Percentiles rank a stretch among this genome's conserved stretches.
These are phyloP conservation scores for Fomitiporia mediterranea DNA, from an alignment of 1,284 basidiomycete genomes.

Conservation along the genomic window DNA sequence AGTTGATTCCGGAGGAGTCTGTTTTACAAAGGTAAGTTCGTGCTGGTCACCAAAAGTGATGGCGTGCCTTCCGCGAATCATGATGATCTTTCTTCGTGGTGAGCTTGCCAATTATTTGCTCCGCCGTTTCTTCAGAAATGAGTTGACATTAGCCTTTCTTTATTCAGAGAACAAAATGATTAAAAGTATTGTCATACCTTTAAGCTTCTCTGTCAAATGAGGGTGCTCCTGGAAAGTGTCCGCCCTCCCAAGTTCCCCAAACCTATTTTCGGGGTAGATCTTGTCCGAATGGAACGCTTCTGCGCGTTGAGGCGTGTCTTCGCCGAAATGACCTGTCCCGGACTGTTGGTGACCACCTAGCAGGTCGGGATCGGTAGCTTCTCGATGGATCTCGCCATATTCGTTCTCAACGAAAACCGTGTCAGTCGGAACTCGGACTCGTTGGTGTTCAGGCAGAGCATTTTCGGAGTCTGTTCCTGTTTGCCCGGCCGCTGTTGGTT, in stretches of 20 bases:
- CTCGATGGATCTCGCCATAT: conserved; percentile 11
- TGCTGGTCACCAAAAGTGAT: no score
- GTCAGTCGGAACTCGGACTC: not conserved
- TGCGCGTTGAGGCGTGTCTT: conserved; percentile 9
- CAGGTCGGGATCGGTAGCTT: conserved; percentile 6
- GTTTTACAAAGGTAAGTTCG: no score
- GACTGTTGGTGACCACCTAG: not conserved
- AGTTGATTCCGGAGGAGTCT: no score
- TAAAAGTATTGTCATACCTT: not conserved
- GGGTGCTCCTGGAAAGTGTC: conserved; percentile 8
- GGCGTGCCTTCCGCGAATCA: conserved; percentile 13
- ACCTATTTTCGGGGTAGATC: conserved; percentile 18
- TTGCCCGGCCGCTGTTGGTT: not conserved
- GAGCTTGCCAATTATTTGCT: conserved; percentile 17
- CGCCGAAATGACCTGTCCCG: not conserved
- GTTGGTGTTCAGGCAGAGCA: not conserved
- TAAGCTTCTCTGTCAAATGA: conserved; percentile 8
- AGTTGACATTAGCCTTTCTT: not conserved
- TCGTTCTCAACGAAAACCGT: conserved; percentile 9
- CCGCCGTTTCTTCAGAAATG: conserved; percentile 5
- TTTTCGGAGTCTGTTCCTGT: not conserved
- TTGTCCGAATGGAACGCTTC: conserved; percentile 8
- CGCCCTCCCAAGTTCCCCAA: conserved; percentile 19
- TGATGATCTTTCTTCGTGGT: conserved; percentile 14
- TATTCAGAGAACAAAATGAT: not conserved